These are phyloP conservation scores for Kwoniella botswanensis DNA, from an alignment of 768 basidiomycete genomes.

Conservation along the genomic window DNA sequence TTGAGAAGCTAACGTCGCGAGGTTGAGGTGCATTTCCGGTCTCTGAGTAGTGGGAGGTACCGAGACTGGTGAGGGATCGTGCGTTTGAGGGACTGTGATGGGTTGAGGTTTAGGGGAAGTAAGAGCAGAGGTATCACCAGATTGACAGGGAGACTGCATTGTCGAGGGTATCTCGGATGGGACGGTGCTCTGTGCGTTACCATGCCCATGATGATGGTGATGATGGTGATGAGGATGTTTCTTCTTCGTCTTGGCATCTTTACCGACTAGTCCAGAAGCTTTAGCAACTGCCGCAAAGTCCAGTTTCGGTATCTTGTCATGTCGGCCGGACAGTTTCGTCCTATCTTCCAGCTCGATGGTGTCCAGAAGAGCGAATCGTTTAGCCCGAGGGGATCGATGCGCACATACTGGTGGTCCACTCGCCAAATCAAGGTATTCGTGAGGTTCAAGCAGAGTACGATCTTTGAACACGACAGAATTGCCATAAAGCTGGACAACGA, in stretches of 20 bases:
- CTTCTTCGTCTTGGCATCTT: constrained; percentile 34
- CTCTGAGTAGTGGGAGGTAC: neutral
- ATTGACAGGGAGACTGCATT: neutral
- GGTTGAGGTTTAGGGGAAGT: constrained; percentile 3
- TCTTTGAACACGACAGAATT: constrained; percentile 56
- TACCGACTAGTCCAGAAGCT: constrained; percentile 35
- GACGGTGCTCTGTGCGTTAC: neutral
- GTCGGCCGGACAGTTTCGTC: constrained; percentile 48
- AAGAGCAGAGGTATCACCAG: neutral
- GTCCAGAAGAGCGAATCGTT: constrained; percentile 43
- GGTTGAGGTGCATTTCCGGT: constrained; percentile 18
- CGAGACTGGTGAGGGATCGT: constrained; percentile 14
- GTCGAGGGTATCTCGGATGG: constrained; percentile 5
- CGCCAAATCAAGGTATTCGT: constrained; percentile 56
- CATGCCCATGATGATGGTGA: constrained; percentile 4
- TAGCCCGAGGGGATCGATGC: constrained; percentile 49
- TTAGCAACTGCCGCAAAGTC: constrained; percentile 52
- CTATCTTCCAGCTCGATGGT: constrained; percentile 52
- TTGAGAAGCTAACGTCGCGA: constrained; percentile 16
- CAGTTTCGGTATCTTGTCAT: constrained; percentile 49
- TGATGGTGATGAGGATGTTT: constrained; percentile 19
- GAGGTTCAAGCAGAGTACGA: constrained; percentile 43
- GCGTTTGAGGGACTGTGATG: constrained; percentile 10
- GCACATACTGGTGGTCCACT: constrained; percentile 50
- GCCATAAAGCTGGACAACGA: constrained; percentile 44